Evolutionary conservation across 108 stramenopile genomes (phyloP), one percentile per base, ranked within the genome.

Genomic region (Skeletonema potamos): DNA sequence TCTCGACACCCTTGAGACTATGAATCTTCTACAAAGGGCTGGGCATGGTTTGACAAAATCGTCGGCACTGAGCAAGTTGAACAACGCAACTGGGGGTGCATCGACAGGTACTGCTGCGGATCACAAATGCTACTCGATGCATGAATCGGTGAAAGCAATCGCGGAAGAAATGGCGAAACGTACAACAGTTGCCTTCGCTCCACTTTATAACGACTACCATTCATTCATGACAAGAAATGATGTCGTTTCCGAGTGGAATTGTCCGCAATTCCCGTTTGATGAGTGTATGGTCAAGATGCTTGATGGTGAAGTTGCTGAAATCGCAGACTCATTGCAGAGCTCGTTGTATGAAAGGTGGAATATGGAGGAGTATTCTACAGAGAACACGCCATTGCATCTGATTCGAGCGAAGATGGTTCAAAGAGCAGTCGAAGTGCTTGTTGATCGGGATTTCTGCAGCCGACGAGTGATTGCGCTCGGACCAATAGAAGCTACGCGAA

Each of bases 81-180:
- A 62, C 54, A 62, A 79, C 28, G 29, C 73, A n/a, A 13, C 39
- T 27, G 73, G 43, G 10, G 58, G 62, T 54, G 56, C 39, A 28
- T 67, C 39, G 33, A 54, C 55, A 7, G 65, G 37, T 17, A 56
- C 55, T 20, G 58, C 46, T 24, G 70, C 73, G 22, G 56, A 74
- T 62, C 75, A 83, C 43, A 78, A 67, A 54, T 83, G 76, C 30
- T 83, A 79, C 55, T 83, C 88, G 2, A 94, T 94, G 89, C 89
- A 90, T 59, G 93, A 94, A 43, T 91, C 93, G 29, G 85, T 88
- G 69, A 90, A 89, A 72, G 81, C 85, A 15, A 86, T 94, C 0
- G 93, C 90, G 11, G 93, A 91, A 76, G 84, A 87, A 57, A 92
- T 94, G 89, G 80, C 90, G n/a, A 82, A 87, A 56, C 84, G 93